Base-by-base conservation (phyloP, 345 rosid species). In the Syzygium aromaticum region DNA sequence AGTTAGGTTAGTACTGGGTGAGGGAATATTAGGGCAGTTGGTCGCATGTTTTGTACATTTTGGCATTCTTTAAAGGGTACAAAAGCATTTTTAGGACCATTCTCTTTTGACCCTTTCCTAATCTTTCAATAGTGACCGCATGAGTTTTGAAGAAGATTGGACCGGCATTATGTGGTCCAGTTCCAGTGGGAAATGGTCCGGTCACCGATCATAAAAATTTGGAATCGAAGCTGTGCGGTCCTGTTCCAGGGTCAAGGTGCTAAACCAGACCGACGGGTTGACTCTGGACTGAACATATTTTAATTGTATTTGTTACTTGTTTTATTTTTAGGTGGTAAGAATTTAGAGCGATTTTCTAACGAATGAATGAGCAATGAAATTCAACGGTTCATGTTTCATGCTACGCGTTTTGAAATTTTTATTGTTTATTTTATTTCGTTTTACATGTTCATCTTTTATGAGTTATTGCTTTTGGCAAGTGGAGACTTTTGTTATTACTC, bases 381-480 rank as follows among this genome's bases (percentile, higher is more conserved):
- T 4, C 64, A 25, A 57, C 27, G 5, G 11, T 57, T 5, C 15
- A 57, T 11, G 27, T 57, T 13, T 13, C 25, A 25, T 57, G 27
- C 28, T 5, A 5, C 0, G 1, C 2, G 28, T 57, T 57, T 57
- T 57, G 30, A 25, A 57, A 11, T 25, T 57, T 57, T 25, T 11
- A 25, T 57, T 11, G 4, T 25, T 5, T 0, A 0, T 57, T 57
- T 57, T 3, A 25, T 57, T 11, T 25, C 11, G 25, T 57, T 25
- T 57, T 25, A 5, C 0, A 2, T 25, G 28, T 8, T 25, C 15
- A 25, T 57, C 1, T 3, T 10, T 0, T 4, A 11, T 4, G 5
- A 14, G 3, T 0, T 25, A 27, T 57, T 25, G 14, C 28, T 25
- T 25, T 57, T 13, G 14, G 13, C 0, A 57, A 51, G 63, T 1